A percentile compares a stretch with the other conserved stretches of the same genome.
phyloP scores from a whole-genome alignment of 805 yeast species.

The Blastobotrys terrestris region DNA sequence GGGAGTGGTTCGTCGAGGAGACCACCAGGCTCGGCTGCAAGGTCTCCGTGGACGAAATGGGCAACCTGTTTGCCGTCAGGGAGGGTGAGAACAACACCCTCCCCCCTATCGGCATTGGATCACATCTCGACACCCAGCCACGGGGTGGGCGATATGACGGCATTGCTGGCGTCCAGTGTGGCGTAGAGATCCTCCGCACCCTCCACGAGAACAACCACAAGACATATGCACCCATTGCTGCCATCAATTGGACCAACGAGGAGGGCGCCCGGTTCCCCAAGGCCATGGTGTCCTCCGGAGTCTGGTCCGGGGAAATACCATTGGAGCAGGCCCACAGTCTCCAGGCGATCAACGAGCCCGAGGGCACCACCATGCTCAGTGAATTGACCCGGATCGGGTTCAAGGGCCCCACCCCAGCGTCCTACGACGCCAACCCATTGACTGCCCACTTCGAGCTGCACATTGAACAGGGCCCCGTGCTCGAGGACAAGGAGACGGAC shows the following conservation, averaged over 20 bases:
- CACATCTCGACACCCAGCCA: constrained; percentile 73
- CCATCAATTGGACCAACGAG: constrained; percentile 68
- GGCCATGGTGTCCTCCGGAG: constrained; percentile 59
- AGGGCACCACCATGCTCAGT: constrained; percentile 40
- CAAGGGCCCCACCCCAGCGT: constrained; percentile 46
- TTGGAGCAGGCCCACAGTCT: constrained; percentile 46
- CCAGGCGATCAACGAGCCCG: constrained; percentile 47
- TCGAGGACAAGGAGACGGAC: constrained; percentile 48
- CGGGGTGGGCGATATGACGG: constrained; percentile 77
- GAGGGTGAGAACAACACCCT: constrained; percentile 45
- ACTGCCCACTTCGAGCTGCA: constrained; percentile 70
- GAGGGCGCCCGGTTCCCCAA: constrained; percentile 77
- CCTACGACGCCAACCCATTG: constrained; percentile 46
- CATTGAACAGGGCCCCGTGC: constrained; percentile 71
- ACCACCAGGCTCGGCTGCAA: constrained; percentile 49
- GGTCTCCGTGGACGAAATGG: constrained; percentile 56
- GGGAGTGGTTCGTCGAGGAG: constrained; percentile 60
- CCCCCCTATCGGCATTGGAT: constrained; percentile 61
- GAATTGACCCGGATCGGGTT: constrained; percentile 60
- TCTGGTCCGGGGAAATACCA: constrained; percentile 51
- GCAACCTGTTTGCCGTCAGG: constrained; percentile 60
- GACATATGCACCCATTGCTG: constrained; percentile 63
- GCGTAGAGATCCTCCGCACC: constrained; percentile 61
- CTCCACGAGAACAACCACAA: constrained; percentile 50
- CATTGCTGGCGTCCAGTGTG: constrained; percentile 60